Base-by-base conservation (phyloP, 2,329 filamentous ascomycete genomes). In the Geosmithia putterillii region DNA sequence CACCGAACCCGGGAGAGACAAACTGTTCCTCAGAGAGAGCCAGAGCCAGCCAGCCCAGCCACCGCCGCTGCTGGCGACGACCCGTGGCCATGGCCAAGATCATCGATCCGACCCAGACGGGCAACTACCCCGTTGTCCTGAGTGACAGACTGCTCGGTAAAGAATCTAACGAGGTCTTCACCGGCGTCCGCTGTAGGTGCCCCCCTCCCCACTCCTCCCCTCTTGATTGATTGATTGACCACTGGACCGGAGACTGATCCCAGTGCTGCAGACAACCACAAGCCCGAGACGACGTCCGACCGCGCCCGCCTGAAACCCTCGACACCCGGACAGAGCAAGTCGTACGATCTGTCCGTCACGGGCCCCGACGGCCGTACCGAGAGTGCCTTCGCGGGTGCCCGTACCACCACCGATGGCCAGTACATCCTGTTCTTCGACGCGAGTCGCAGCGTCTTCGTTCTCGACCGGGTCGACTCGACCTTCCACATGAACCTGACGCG, bases 401-500 rank as follows among this genome's bases (percentile, higher is more conserved):
- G 79, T 42, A 71, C 70, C 44, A 71, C 67, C 20, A 70, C 71
- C 46, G 68, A 73, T 45, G 68, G 65, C 44, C 71, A 80, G 56
- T 81, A 76, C 54, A 74, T 81, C 34, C 72, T 94, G 42, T 74
- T 90, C 45, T 92, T 90, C 56, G 85, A 94, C 59, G 71, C 81
- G 8, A 67, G 71, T 17, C 79, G 77, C 42, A 79, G 90, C 54
- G 81, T 74, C 44, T 92, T 92, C 51, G 79, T 92, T 22, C 72
- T 95, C 44, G 87, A 95, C 64, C 79, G 79, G 42, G 69, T 95
- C 44, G 78, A 86, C 56, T 83, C 81, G n/a, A 80, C 81, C 35
- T 83, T 94, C 62, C 81, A 86, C 54, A 89, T 95, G 81, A 95
- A 95, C 60, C 65, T 95, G 43, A 79, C 76, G 42, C 77, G 73